A percentile compares a stretch with the other conserved stretches of the same genome.
phyloP scores from a whole-genome alignment of 345 rosid genomes.

The Salix arbutifolia region DNA sequence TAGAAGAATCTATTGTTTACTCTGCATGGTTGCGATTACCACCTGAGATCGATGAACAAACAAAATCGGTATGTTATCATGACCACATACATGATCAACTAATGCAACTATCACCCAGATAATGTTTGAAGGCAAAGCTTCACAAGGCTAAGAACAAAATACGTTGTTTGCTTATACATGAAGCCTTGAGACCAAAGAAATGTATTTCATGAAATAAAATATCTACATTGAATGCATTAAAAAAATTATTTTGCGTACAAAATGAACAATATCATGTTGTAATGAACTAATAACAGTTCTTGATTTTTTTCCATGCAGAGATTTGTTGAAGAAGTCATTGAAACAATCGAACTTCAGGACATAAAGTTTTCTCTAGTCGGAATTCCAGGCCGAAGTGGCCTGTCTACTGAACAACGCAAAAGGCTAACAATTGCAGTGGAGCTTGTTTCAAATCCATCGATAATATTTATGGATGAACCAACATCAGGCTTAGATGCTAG shows the following conservation, averaged over 20 bases:
- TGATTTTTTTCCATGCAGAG: slow-evolving; percentile 23
- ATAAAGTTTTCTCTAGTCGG: slow-evolving; percentile 66
- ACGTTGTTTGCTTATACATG: too few relatives aligned
- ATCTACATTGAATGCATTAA: too few relatives aligned
- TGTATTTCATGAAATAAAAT: too few relatives aligned
- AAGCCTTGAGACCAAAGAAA: too few relatives aligned
- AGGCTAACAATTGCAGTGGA: slow-evolving; percentile 58
- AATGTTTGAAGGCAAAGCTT: too few relatives aligned
- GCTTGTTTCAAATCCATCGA: slow-evolving; percentile 47
- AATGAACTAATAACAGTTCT: too few relatives aligned
- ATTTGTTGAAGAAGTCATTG: slow-evolving; percentile 64
- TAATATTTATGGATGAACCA: slow-evolving; percentile 54
- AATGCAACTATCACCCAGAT: too few relatives aligned
- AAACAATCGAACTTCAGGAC: slow-evolving; percentile 65
- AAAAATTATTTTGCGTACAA: too few relatives aligned
- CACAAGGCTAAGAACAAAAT: too few relatives aligned
- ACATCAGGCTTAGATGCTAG: slow-evolving; percentile 51
- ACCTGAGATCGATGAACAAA: slow-evolving; percentile 46
- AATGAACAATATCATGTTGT: too few relatives aligned
- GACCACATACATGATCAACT: too few relatives aligned
- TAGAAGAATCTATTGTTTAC: slow-evolving; percentile 63
- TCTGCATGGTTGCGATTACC: slow-evolving; percentile 81
- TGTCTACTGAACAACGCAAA: slow-evolving; percentile 77
- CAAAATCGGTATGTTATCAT: slow-evolving; percentile 45
- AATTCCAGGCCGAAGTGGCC: slow-evolving; percentile 47